Percentiles rank a stretch among this genome's conserved stretches.
Conservation (phyloP, 2,329 filamentous ascomycete genomes). For the Colletotrichum godetiae region DNA sequence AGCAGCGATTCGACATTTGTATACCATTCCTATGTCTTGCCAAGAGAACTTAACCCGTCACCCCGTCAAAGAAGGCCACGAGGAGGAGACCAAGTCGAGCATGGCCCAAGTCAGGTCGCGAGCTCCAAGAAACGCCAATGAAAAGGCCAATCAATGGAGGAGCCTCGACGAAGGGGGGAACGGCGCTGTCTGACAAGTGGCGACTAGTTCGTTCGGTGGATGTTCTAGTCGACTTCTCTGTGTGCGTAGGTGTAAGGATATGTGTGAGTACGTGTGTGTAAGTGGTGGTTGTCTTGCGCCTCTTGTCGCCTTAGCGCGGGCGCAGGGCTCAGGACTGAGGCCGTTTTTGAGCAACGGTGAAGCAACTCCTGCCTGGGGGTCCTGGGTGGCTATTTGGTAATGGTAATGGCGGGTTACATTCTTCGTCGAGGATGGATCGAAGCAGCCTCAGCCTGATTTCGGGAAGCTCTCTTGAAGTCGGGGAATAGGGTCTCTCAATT, state of each 20-base stretch:
- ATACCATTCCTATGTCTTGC: neutral
- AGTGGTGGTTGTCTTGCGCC: constrained; percentile 7
- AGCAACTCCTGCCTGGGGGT: neutral
- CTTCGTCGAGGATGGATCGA: neutral
- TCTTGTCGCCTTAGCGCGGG: constrained; percentile 34
- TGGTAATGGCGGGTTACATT: neutral
- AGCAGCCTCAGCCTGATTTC: neutral
- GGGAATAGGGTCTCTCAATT: neutral
- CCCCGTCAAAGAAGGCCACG: neutral
- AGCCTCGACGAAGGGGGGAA: neutral
- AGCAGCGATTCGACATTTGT: constrained; percentile 16
- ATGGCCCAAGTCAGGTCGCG: neutral
- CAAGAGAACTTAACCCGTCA: neutral
- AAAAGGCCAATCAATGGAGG: constrained; percentile 7
- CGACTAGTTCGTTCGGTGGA: constrained; percentile 6
- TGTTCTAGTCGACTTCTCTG: neutral
- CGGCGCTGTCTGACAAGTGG: constrained; percentile 16
- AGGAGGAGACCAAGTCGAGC: neutral
- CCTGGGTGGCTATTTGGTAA: neutral
- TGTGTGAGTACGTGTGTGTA: neutral
- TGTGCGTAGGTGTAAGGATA: neutral
- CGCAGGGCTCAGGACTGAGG: constrained; percentile 32
- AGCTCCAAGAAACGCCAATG: constrained; percentile 11
- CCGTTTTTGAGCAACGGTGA: constrained; percentile 2
- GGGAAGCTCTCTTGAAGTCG: neutral